phyloP scores from a whole-genome alignment of 2,329 filamentous ascomycete species.

The Colletotrichum sp. region DNA sequence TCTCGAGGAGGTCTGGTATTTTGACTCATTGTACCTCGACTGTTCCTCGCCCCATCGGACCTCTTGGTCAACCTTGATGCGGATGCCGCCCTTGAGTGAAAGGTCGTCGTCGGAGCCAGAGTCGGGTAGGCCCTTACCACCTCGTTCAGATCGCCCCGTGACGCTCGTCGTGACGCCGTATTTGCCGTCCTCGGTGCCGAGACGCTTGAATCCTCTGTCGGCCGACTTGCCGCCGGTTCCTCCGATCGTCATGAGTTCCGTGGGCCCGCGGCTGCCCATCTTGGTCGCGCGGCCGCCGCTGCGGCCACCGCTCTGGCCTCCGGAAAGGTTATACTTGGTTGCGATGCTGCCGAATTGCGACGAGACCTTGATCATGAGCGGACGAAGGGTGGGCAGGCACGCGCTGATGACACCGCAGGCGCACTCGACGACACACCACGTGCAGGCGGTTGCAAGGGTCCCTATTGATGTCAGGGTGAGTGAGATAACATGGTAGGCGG shows the following conservation, averaged over 20 bases:
- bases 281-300: constrained; percentile 1
- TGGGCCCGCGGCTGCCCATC: constrained; percentile 4
- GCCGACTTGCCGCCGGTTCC: constrained; percentile 7
- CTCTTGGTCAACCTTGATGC: constrained; percentile 8
- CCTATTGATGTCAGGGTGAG: not conserved
- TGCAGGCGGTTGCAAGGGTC: constrained; percentile 31
- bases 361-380: constrained; percentile 20
- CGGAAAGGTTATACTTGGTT: constrained; percentile 12
- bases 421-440: constrained; percentile 36
- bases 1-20: constrained; percentile 1
- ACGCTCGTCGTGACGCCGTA: not conserved
- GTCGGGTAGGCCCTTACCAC: not conserved
- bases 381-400: constrained; percentile 47
- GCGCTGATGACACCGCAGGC: constrained; percentile 42
- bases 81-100: constrained; percentile 3
- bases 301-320: constrained; percentile 1
- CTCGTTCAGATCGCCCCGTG: not conserved
- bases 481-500: accelerated
- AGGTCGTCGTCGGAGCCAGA: not conserved
- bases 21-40: not conserved
- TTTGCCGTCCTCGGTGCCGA: constrained; percentile 2
- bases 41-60: constrained; percentile 2
- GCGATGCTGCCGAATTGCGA: constrained; percentile 11
- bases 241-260: constrained; percentile 12
- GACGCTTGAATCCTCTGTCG: constrained; percentile 10